Evolutionary conservation across 768 basidiomycete genomes (phyloP).

Genomic region (Pleurotus platypus): DNA sequence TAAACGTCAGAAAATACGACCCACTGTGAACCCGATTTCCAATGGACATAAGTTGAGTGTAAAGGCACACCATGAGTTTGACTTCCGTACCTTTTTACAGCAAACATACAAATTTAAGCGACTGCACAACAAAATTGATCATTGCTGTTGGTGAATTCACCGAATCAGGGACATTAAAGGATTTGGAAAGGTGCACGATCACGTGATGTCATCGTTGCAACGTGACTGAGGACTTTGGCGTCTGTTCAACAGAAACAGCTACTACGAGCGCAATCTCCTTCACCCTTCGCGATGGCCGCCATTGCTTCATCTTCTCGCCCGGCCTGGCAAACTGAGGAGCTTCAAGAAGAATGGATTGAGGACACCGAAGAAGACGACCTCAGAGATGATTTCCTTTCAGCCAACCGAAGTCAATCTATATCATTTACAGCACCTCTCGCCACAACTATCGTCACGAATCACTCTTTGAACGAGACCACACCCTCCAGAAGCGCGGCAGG

Average conservation of each 20-base stretch:
- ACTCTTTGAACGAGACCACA: conserved; percentile 26
- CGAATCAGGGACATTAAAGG: too few relatives aligned
- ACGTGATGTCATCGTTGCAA: conserved; percentile 1
- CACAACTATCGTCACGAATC: conserved; percentile 48
- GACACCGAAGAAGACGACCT: conserved; percentile 37
- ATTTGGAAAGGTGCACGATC: neutral
- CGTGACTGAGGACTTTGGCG: neutral
- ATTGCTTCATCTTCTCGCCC: conserved; percentile 30
- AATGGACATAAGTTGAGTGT: too few relatives aligned
- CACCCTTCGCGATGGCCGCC: conserved; percentile 6
- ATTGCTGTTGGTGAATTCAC: too few relatives aligned
- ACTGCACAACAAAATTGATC: too few relatives aligned
- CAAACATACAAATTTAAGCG: too few relatives aligned
- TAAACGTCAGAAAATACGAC: too few relatives aligned
- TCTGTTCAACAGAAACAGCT: neutral
- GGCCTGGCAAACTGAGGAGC: conserved; percentile 86
- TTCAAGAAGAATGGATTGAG: conserved; percentile 91
- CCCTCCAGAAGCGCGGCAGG: conserved; percentile 40
- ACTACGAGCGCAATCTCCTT: neutral
- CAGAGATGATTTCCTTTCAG: conserved; percentile 33
- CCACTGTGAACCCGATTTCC: too few relatives aligned
- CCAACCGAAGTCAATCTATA: conserved; percentile 51
- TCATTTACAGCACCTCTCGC: conserved; percentile 58
- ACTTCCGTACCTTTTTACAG: too few relatives aligned
- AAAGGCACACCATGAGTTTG: too few relatives aligned